A percentile compares a stretch with the other conserved stretches of the same genome.
Conservation (phyloP, 2,329 filamentous ascomycete species). For the Fusarium nanum region DNA sequence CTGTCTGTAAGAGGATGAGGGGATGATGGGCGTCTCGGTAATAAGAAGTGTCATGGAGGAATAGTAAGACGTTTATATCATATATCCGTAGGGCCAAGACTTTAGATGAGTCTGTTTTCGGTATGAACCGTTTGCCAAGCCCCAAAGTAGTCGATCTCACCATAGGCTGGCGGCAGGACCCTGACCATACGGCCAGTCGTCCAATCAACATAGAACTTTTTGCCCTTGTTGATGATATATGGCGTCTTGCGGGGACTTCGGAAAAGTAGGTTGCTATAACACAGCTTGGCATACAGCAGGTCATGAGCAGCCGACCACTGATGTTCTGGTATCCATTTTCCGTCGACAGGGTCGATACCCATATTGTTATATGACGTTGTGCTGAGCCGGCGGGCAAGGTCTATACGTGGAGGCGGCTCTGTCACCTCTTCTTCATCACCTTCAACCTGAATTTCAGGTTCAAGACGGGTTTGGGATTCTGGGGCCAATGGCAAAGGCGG, state of each 20-base stretch:
- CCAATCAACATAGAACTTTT: constrained; percentile 71
- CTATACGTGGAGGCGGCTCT: constrained; percentile 47
- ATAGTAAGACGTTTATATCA: constrained; percentile 1
- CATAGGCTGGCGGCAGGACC: constrained; percentile 66
- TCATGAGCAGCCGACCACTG: constrained; percentile 67
- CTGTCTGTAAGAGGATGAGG: not conserved
- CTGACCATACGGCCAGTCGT: constrained; percentile 65
- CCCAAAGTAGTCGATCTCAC: constrained; percentile 61
- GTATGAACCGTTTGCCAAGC: constrained; percentile 63
- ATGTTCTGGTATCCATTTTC: constrained; percentile 68
- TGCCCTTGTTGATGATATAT: constrained; percentile 67
- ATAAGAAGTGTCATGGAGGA: not conserved
- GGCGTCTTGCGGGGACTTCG: constrained; percentile 68
- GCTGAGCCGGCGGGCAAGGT: constrained; percentile 55
- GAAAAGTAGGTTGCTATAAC: constrained; percentile 68
- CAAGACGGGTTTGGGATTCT: constrained; percentile 40
- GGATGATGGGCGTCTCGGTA: not conserved
- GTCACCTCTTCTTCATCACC: constrained; percentile 38
- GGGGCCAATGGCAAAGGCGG: constrained; percentile 24
- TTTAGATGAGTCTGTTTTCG: constrained; percentile 60
- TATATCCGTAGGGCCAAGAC: constrained; percentile 14
- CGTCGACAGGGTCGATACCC: constrained; percentile 60
- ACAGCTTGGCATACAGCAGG: constrained; percentile 69
- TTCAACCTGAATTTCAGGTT: constrained; percentile 39
- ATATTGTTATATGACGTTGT: constrained; percentile 60